phyloP scores from a whole-genome alignment of 768 basidiomycete species.

The Imleria badia region DNA sequence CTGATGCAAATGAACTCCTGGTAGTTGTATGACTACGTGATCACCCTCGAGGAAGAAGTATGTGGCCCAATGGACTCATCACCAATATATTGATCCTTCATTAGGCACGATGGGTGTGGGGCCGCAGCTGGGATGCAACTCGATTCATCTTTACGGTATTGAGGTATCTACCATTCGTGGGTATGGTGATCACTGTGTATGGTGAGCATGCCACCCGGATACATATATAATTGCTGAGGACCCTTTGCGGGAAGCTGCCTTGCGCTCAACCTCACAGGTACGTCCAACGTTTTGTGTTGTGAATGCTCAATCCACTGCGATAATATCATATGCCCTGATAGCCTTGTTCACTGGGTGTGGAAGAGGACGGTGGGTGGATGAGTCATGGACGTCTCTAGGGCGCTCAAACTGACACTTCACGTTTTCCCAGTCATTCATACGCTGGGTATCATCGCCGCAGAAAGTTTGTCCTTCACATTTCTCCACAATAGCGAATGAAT shows the following conservation, averaged over 20 bases:
- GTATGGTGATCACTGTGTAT: constrained; percentile 9
- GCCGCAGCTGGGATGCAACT: constrained; percentile 13
- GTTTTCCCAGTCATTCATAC: constrained; percentile 10
- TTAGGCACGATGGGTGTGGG: constrained; percentile 22
- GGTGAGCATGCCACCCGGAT: no score
- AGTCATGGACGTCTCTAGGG: background rate
- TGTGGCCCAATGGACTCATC: background rate
- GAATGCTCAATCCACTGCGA: no score
- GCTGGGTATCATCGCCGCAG: constrained; percentile 8
- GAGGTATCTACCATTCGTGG: constrained; percentile 22
- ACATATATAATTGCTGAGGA: background rate
- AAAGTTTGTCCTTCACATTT: no score
- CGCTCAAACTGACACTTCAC: background rate
- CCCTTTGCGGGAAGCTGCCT: background rate
- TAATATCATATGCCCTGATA: background rate
- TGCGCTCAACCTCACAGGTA: constrained; percentile 8
- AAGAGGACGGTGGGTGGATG: constrained; percentile 8
- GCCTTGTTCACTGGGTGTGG: background rate
- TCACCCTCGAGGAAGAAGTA: constrained; percentile 13
- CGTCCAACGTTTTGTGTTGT: background rate
- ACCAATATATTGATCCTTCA: background rate
- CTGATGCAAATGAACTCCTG: background rate
- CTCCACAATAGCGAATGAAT: background rate
- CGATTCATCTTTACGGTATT: constrained; percentile 17
- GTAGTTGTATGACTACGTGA: constrained; percentile 11